phyloP scores from a whole-genome alignment of 768 basidiomycete species.

The Collybiopsis luxurians region DNA sequence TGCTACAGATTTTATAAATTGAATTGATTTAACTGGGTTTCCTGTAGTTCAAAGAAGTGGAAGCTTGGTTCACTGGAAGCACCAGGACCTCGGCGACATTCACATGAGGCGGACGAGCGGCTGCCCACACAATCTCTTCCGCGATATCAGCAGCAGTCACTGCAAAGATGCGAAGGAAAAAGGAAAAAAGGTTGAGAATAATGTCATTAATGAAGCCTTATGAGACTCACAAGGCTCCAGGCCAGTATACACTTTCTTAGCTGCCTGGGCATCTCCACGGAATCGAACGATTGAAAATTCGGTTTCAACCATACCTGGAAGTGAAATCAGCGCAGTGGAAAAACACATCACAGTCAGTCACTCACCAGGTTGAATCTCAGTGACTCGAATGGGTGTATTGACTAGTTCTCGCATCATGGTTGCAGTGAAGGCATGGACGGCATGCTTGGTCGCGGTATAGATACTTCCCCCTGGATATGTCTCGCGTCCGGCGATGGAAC shows the following conservation, averaged over 20 bases:
- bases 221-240: conserved; percentile 73
- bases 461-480: conserved; percentile 89
- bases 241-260: conserved; percentile 90
- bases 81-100: conserved; percentile 83
- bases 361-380: conserved; percentile 90
- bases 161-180: conserved; percentile 22
- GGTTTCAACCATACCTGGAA: conserved; percentile 78
- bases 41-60: conserved; percentile 60
- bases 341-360: background rate
- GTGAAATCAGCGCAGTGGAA: conserved; percentile 11
- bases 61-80: conserved; percentile 79
- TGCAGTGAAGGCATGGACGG: conserved; percentile 83
- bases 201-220: background rate
- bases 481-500: conserved; percentile 87
- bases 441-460: conserved; percentile 90
- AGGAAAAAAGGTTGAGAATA: background rate
- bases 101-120: conserved; percentile 87
- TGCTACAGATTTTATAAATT: background rate
- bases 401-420: conserved; percentile 85
- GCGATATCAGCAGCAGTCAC: conserved; percentile 87
- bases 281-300: conserved; percentile 92
- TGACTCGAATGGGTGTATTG: conserved; percentile 88
- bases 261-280: conserved; percentile 78
- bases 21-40: conserved; percentile 24
- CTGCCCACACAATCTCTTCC: conserved; percentile 98